Base-by-base conservation (phyloP, 768 basidiomycete species). In the Psilocybe tampanensis region DNA sequence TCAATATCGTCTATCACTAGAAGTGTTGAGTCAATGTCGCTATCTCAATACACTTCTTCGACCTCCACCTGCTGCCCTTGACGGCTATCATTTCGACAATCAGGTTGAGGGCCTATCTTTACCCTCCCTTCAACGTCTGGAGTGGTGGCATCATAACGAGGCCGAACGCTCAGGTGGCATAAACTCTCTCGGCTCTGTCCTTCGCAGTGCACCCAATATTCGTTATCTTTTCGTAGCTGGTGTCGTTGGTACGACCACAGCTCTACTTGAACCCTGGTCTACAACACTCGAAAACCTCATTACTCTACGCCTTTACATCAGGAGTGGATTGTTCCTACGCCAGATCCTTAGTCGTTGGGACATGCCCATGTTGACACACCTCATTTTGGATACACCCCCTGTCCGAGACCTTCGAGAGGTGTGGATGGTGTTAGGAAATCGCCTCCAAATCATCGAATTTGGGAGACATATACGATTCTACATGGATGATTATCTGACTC, bases 141-240 rank as follows among this genome's bases (percentile, higher is more conserved):
- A 89, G 47, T 89, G 86, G 86, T 88, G 85, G 84, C 80, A 88
- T 63, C 68, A 82, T 60, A 72, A 66, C 24, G 78, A 78, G 34
- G 86, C 87, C 19, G 80, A 83, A 36, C 77, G 82, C 44, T 77
- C 83, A 17, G 86, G 86, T 1, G 88, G 87, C 6, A 83, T 89
- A 58, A 89, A 89, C 68, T 84, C 81, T 7, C 71, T 90, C 41
- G 64, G 66, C 2, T 70, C 78, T 50, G 82, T 86, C 56, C 76
- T 90, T 22, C 71, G 67, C 8, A 72, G 69, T 44, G 68, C 86
- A 3, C 85, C 88, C 7, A 82, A 81, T 56, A 64, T 89, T 47
- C 74, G 77, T 47, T 88, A 83, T 62, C 81, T 89, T 50, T 74
- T 82, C 57, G 67, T 88, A 19, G 82, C 81, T 21, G 85, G 85